Base-by-base conservation (phyloP, 495 filamentous ascomycete genomes). In the Hypoxylon intermedium region DNA sequence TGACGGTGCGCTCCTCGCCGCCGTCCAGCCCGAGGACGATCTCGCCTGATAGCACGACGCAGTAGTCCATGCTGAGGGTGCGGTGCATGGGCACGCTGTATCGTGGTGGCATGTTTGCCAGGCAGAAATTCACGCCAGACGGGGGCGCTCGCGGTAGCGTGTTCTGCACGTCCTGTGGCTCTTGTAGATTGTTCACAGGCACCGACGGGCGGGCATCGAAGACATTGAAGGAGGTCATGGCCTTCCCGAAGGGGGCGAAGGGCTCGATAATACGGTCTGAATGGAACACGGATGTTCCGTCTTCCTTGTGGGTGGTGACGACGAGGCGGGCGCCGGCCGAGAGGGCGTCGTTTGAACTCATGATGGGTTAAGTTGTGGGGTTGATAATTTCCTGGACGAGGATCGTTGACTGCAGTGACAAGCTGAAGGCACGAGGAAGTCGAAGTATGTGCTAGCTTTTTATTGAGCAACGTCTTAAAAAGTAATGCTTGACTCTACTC, bases 1-100 rank as follows among this genome's bases (percentile, higher is more conserved):
- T 59, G 0, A 76, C 11, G 3, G 60, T 68, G 40, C 38, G 71
- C 68, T 75, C 68, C 24, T 74, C 71, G 9, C 73, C 71, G 21
- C 62, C 42, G 58, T 75, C 74, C 13, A 74, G 59, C 30, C 23
- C 49, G n/a, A 74, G 42, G 5, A 71, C 68, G 26, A 76, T 72
- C 48, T 72, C 73, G 20, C 74, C 74, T 1, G 42, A 58, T 34
- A 76, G 26, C 15, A 76, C 67, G 24, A 64, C 51, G n/a, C 55
- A 57, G 40, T 76, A 76, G 61, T 76, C 73, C 9, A 71, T 18
- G 37, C 58, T 75, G 43, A 63, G 11, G 1, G 74, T 75, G 9
- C 73, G 69, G 34, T 76, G 74, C 71, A 76, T 71, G 0, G 69
- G 74, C 2, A 47, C 62, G 45, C 34, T 58, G 6, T 47, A 51